These are phyloP conservation scores for Diaporthe sp. DNA, from an alignment of 2,329 filamentous ascomycete species.

Conservation along the genomic window DNA sequence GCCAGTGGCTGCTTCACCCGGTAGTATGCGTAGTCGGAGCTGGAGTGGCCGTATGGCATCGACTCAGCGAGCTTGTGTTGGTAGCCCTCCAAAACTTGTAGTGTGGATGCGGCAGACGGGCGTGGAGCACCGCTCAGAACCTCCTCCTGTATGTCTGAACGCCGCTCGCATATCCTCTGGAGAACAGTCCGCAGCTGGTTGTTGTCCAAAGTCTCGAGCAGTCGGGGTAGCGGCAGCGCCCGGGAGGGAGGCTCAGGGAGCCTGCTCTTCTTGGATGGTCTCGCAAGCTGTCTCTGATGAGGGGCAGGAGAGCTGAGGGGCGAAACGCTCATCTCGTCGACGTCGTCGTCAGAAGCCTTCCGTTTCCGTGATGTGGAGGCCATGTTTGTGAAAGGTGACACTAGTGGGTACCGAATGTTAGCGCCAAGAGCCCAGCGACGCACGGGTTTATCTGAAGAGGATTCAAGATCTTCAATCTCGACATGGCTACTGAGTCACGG, in stretches of 20 bases:
- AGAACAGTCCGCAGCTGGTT: constrained; percentile 87
- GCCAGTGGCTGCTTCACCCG: constrained; percentile 86
- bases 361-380: constrained; percentile 74
- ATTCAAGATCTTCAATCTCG: neutral
- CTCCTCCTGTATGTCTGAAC: constrained; percentile 88
- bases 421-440: neutral
- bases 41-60: constrained; percentile 87
- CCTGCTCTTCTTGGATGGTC: constrained; percentile 75
- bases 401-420: constrained; percentile 49
- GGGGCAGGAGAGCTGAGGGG: constrained; percentile 86
- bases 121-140: constrained; percentile 87
- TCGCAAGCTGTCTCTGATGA: constrained; percentile 75
- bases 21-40: constrained; percentile 95
- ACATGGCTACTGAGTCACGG: constrained; percentile 31
- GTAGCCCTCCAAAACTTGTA: constrained; percentile 87
- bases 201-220: constrained; percentile 94
- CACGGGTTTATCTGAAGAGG: neutral
- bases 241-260: constrained; percentile 54
- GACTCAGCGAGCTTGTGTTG: constrained; percentile 82
- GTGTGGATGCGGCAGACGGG: constrained; percentile 85
- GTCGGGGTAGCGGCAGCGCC: constrained; percentile 69
- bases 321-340: constrained; percentile 92
- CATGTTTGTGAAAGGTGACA: constrained; percentile 68
- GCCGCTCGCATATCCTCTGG: constrained; percentile 91
- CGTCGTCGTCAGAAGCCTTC: constrained; percentile 83